Conservation (phyloP, 2,329 filamentous ascomycete genomes). For the Sclerotinia borealis region DNA sequence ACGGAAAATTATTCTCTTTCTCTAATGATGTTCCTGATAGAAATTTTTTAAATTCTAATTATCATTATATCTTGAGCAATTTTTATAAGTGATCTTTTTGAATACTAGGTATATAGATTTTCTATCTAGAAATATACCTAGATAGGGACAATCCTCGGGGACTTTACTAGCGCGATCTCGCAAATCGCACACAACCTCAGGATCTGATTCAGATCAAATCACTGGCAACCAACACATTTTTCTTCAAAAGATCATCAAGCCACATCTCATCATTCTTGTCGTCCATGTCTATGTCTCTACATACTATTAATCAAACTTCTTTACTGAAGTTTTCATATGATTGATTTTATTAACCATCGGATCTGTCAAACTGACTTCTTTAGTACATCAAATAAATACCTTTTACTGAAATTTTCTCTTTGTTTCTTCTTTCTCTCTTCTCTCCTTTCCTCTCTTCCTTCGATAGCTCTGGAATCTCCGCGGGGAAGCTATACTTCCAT, state of each 20-base stretch:
- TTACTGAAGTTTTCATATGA: conserved; percentile 11
- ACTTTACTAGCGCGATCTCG: background rate
- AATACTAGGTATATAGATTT: background rate
- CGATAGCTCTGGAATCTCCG: background rate
- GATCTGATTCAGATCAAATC: background rate
- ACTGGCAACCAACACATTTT: background rate
- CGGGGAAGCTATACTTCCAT: background rate
- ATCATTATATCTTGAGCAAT: background rate
- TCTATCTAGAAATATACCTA: background rate
- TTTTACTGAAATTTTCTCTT: background rate
- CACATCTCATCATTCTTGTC: conserved; percentile 14
- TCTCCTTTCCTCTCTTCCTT: background rate
- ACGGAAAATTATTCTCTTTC: background rate
- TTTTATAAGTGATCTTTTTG: background rate
- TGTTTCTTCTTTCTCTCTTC: background rate
- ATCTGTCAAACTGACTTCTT: background rate
- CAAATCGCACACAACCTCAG: background rate
- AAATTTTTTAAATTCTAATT: background rate
- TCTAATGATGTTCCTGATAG: accelerated
- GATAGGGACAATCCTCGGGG: background rate
- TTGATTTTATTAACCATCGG: conserved; percentile 1
- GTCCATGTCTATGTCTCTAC: conserved; percentile 13
- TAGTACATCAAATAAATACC: background rate
- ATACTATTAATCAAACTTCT: conserved; percentile 21
- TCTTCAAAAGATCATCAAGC: background rate